phyloP scores from a whole-genome alignment of 768 basidiomycete genomes.

The Saitozyma sp. region DNA sequence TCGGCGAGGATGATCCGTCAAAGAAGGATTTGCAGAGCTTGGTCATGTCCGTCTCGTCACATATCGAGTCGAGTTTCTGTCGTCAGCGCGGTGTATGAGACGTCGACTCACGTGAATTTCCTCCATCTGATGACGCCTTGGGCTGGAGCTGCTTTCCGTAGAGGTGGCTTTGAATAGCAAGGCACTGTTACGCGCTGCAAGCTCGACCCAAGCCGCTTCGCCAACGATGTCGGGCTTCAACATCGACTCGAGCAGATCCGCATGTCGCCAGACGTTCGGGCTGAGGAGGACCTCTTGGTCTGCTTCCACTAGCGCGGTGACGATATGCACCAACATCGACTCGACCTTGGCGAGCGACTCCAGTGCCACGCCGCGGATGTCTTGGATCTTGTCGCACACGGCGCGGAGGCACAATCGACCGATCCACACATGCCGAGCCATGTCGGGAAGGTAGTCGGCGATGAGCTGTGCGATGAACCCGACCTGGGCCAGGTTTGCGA shows the following conservation, averaged over 20 bases:
- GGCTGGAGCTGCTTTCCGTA: slow-evolving; percentile 30
- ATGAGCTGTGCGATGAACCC: slow-evolving; percentile 37
- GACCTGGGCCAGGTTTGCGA: slow-evolving; percentile 40
- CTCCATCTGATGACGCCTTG: slow-evolving; percentile 43
- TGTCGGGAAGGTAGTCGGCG: slow-evolving; percentile 27
- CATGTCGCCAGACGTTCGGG: slow-evolving; percentile 25
- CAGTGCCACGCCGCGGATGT: slow-evolving; percentile 15
- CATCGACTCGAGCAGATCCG: too few species aligned
- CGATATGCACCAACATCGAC: slow-evolving; percentile 18
- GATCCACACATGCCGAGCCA: slow-evolving; percentile 29
- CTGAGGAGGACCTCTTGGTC: slow-evolving; percentile 29
- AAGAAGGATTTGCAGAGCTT: slow-evolving; percentile 41
- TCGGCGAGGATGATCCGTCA: slow-evolving; percentile 33
- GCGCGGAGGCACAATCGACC: slow-evolving; percentile 31
- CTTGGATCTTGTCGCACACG: slow-evolving; percentile 32
- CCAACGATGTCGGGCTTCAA: background rate
- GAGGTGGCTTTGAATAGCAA: slow-evolving; percentile 23
- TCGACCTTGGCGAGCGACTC: slow-evolving; percentile 12
- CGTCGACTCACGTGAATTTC: slow-evolving; percentile 38
- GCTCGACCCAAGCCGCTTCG: background rate
- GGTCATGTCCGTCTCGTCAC: slow-evolving; percentile 38
- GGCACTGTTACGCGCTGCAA: slow-evolving; percentile 18
- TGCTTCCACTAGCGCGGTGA: slow-evolving; percentile 20
- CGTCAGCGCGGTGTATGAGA: background rate
- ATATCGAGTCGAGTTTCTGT: slow-evolving; percentile 46